Percentiles rank a stretch among this genome's conserved stretches.
phyloP scores from a whole-genome alignment of 148 eudicot genomes.

The Selenicereus undatus region DNA sequence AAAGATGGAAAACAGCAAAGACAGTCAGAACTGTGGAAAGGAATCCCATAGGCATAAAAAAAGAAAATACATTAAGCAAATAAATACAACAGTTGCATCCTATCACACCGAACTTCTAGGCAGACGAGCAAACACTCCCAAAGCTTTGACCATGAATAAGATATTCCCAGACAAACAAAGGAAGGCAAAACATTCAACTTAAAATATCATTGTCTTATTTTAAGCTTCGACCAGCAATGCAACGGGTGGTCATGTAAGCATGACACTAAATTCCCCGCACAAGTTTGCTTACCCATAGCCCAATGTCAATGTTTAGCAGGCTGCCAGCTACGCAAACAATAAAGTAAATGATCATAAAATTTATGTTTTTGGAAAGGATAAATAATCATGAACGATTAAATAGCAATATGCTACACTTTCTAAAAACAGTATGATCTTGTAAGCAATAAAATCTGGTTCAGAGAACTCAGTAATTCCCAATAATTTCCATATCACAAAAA shows the following conservation, averaged over 20 bases:
- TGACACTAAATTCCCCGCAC: not conserved
- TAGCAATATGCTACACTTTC: too few relatives aligned
- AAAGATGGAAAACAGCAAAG: not conserved
- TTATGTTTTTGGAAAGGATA: too few relatives aligned
- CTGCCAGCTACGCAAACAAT: not conserved
- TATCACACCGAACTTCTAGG: not conserved
- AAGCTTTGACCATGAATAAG: too few relatives aligned
- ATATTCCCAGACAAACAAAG: too few relatives aligned
- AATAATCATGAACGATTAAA: too few relatives aligned
- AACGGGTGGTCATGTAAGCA: not conserved
- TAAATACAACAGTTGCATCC: not conserved
- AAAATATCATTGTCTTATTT: too few relatives aligned
- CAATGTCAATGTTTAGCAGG: not conserved
- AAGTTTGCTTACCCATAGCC: not conserved
- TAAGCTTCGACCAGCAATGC: not conserved
- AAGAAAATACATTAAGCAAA: not conserved
- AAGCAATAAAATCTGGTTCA: too few relatives aligned
- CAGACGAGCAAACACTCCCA: not conserved
- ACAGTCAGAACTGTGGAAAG: not conserved
- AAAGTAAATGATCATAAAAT: too few relatives aligned
- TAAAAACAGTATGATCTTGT: too few relatives aligned
- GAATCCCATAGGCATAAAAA: not conserved
- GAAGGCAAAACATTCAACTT: too few relatives aligned
- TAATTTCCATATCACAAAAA: too few relatives aligned
- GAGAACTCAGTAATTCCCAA: too few relatives aligned